These are phyloP conservation scores for Acer negundo DNA, from an alignment of 345 rosid genomes.

Conservation along the genomic window DNA sequence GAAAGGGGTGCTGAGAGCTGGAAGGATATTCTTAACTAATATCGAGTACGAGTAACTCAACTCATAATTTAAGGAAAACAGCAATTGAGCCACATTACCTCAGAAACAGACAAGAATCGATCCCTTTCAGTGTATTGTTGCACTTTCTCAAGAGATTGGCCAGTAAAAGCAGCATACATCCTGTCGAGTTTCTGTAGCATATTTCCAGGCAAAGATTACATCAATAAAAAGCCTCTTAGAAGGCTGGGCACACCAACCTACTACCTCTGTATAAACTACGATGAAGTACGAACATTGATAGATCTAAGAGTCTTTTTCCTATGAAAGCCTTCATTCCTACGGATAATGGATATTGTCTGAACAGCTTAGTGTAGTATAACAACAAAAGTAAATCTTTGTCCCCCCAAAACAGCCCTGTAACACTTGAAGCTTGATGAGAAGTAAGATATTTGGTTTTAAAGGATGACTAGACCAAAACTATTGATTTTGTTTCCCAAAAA, in stretches of 20 bases:
- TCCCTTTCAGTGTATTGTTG: conserved; percentile 84
- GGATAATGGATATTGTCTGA: background rate
- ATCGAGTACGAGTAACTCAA: background rate
- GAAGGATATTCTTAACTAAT: background rate
- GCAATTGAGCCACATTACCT: conserved; percentile 48
- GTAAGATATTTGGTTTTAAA: background rate
- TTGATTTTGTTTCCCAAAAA: background rate
- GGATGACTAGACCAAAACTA: background rate
- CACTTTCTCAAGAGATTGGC: conserved; percentile 83
- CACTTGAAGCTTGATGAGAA: conserved; percentile 5
- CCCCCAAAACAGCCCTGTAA: background rate
- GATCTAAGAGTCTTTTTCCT: background rate
- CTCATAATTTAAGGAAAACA: background rate
- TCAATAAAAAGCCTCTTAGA: background rate
- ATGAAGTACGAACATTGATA: background rate
- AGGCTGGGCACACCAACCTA: background rate
- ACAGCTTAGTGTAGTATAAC: background rate
- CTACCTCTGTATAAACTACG: background rate
- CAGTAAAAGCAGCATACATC: conserved; percentile 87
- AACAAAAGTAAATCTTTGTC: background rate
- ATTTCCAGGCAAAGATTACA: conserved; percentile 8
- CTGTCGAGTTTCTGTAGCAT: conserved; percentile 77
- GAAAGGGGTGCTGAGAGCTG: background rate
- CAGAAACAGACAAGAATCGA: conserved; percentile 76
- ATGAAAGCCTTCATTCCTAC: background rate